Conservation (phyloP, 2,329 filamentous ascomycete genomes). For the Pseudofabraea citricarpa region DNA sequence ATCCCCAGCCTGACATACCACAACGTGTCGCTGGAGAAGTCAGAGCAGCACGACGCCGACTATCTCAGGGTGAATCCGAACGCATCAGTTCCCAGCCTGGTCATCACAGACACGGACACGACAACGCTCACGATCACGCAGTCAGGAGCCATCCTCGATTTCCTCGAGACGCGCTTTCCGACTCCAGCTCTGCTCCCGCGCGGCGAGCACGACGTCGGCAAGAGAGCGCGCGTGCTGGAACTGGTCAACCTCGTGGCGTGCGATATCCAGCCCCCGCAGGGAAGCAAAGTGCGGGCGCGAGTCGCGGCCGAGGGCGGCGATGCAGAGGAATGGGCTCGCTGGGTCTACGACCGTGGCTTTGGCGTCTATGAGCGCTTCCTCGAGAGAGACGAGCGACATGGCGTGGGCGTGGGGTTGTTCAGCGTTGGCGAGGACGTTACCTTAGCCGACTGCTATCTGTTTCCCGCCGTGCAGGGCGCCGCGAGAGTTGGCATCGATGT, state of each 20-base stretch:
- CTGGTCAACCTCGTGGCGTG: constrained; percentile 10
- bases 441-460: constrained; percentile 52
- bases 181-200: constrained; percentile 4
- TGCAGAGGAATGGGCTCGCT: constrained; percentile 5
- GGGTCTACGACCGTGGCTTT: constrained; percentile 9
- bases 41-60: constrained; percentile 2
- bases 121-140: constrained; percentile 8
- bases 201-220: background rate
- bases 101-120: background rate
- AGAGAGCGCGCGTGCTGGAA: constrained; percentile 6
- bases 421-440: constrained; percentile 51
- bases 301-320: constrained; percentile 6
- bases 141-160: constrained; percentile 11
- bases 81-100: constrained; percentile 7
- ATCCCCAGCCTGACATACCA: constrained; percentile 8
- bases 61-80: constrained; percentile 11
- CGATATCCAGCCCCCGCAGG: constrained; percentile 10
- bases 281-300: constrained; percentile 4
- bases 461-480: constrained; percentile 55
- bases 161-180: constrained; percentile 9
- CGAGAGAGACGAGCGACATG: constrained; percentile 22
- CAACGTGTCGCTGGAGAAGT: constrained; percentile 2
- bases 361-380: constrained; percentile 8
- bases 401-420: constrained; percentile 38
- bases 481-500: constrained; percentile 49